Evolutionary conservation across 2,329 filamentous ascomycete species (phyloP).

Genomic region (Elsinoe batatas): DNA sequence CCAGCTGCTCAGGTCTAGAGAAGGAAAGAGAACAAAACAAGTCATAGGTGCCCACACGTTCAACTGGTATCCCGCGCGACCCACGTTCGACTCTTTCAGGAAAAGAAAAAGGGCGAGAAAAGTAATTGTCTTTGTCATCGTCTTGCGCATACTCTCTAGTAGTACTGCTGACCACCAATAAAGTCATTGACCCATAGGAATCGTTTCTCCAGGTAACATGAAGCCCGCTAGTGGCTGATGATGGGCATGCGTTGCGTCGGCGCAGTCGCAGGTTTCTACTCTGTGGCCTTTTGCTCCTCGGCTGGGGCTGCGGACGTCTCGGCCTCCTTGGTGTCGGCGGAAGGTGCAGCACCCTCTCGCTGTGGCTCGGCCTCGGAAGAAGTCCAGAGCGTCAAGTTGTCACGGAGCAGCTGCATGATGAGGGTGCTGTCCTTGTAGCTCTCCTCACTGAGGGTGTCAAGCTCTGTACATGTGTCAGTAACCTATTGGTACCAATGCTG

Average conservation of each 20-base stretch:
- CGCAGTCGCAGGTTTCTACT: slow-evolving; percentile 22
- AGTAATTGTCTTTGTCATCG: slow-evolving; percentile 1
- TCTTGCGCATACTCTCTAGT: slow-evolving; percentile 3
- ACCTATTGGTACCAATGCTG: slow-evolving; percentile 1
- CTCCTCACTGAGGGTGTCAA: slow-evolving; percentile 94
- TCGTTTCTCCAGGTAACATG: slow-evolving; percentile 3
- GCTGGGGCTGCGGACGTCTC: slow-evolving; percentile 49
- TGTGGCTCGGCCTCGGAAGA: slow-evolving; percentile 91
- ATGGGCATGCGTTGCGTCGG: slow-evolving; percentile 1
- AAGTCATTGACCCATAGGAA: slow-evolving; percentile 4
- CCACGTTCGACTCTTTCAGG: not conserved
- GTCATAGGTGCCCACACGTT: not conserved
- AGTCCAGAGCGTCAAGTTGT: slow-evolving; percentile 98
- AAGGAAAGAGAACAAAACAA: not conserved
- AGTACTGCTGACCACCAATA: slow-evolving; percentile 3
- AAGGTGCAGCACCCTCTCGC: slow-evolving; percentile 33
- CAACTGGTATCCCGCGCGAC: not conserved
- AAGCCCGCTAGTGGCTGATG: not conserved
- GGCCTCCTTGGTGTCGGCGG: slow-evolving; percentile 44
- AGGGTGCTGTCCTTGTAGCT: slow-evolving; percentile 99
- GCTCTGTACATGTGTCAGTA: slow-evolving; percentile 49
- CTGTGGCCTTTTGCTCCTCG: slow-evolving; percentile 38
- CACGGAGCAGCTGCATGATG: slow-evolving; percentile 96
- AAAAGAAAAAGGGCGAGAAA: not conserved
- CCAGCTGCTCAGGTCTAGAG: not conserved